Base-by-base conservation (phyloP, 257 asterid species). In the Solanum okadae region DNA sequence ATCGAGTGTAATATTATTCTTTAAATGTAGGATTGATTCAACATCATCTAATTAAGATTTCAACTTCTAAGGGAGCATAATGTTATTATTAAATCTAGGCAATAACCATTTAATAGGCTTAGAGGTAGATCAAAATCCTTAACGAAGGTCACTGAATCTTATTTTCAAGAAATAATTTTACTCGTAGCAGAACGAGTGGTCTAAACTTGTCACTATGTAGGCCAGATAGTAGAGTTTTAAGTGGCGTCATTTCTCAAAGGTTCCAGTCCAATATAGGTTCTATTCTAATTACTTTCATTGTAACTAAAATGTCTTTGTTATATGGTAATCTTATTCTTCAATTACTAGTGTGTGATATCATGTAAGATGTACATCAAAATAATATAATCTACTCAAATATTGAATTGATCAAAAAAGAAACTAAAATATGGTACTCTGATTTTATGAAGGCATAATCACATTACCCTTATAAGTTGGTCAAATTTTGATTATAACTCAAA, bases 241-340 rank as follows among this genome's bases (percentile, higher is more conserved):
- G 59, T 46, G 20, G 59, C 20, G 20, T 46, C 20, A 46, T 46
- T 46, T 46, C 29, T 61, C 68, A 61, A 22, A 91, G 98, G 98
- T 71, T 98, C 97, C 31, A 87, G 98, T n/a, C 91, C 94, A 0
- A 94, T 95, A 72, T 98, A 96, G 96, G 99, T 95, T 86, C 31
- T 13, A 5, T 46, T 70, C 38, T 70, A 65, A n/a, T 27, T 65
- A 56, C 11, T 22, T 56, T 56, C 31, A 23, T 63, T 63, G 7
- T 46, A 46, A 46, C 14, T 5, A 46, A 46, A 46, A 44, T 46
- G 56, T 46, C 59, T 46, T 46, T 46, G 59, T 13, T 46, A 14
- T 46, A 46, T 14, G 59, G 59, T 46, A 46, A 46, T 46, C 0
- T 46, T 46, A 46, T 46, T 46, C 59, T 46, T 46, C 20, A 14